Evolutionary conservation across 2,329 filamentous ascomycete genomes (phyloP).

Genomic region (Sclerotinia nivalis): DNA sequence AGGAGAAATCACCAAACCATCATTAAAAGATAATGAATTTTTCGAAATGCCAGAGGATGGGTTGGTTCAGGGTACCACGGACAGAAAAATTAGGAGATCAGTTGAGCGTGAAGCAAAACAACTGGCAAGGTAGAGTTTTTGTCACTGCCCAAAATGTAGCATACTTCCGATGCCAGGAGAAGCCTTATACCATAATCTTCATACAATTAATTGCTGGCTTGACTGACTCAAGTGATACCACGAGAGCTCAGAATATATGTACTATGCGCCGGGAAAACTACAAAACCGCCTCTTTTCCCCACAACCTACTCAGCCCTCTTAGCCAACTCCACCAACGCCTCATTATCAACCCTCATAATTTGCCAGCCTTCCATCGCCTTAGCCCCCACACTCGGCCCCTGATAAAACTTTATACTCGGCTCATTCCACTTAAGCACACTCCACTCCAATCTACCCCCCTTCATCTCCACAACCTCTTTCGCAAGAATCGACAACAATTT

Average conservation of each 20-base stretch:
- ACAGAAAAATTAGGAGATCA: neutral
- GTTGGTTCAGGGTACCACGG: conserved; percentile 39
- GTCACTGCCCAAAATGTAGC: neutral
- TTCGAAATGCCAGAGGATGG: conserved; percentile 46
- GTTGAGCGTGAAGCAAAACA: neutral
- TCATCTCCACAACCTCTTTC: conserved; percentile 71
- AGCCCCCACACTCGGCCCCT: conserved; percentile 58
- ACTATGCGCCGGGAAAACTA: neutral
- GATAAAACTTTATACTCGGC: conserved; percentile 86
- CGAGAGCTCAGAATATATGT: neutral
- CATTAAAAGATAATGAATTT: conserved; percentile 45
- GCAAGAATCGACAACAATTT: conserved; percentile 73
- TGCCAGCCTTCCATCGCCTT: conserved; percentile 70
- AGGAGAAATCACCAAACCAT: conserved; percentile 37
- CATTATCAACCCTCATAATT: conserved; percentile 71
- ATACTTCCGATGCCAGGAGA: neutral
- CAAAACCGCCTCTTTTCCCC: neutral
- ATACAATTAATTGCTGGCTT: neutral
- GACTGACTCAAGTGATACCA: neutral
- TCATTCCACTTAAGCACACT: conserved; percentile 90
- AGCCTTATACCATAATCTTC: neutral
- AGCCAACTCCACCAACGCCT: conserved; percentile 61
- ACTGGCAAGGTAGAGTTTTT: neutral
- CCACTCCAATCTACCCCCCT: conserved; percentile 82
- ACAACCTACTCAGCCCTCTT: conserved; percentile 27